Evolutionary conservation across 805 yeast genomes (phyloP), one percentile per base, ranked within the genome.

Genomic region (Candida sphagnicola): DNA sequence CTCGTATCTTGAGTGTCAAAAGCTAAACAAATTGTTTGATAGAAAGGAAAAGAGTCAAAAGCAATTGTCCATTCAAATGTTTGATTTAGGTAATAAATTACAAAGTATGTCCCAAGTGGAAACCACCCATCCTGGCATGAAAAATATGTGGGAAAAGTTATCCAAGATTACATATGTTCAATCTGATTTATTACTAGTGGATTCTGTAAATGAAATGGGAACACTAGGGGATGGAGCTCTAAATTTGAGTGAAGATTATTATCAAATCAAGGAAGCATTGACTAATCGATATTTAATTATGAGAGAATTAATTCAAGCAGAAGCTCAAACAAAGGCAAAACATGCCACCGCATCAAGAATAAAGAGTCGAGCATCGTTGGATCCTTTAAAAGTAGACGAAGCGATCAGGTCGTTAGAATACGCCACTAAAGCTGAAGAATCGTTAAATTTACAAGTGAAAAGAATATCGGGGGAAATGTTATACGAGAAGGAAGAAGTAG

Each of bases 251-350:
- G 75, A 76, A 44, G 96, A 90, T 50, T 82, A 93, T 12, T 93
- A 82, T 58, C 81, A 84, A 41, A 83, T 90, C 41, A 93, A 93
- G 59, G 99, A 93, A 61, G 83, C 96, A 0, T 67, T 93, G 39
- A 93, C 99, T 0, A 90, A 91, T 61, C 73, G 99, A 42, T 96
- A 93, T 58, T 69, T 93, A 41, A 63, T 91, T 28, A 93, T 93
- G 96, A 75, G 97, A 38, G 99, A 93, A 48, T 67, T 88, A 37
- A 53, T 77, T 23, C 84, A 78, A 53, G 90, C 96, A 2, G 95
- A 90, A 57, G 77, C 80, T 5, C 77, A 71, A 40, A 79, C 95
- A 1, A 78, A 75, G 48, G 62, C 75, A 21, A 84, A 78, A 51
- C 95, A 86, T 51, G 75, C 78, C 35, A 72, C 77, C 4, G 95